A percentile compares a stretch with the other conserved stretches of the same genome.
phyloP scores from a whole-genome alignment of 371 early-diverging fungal genomes.

The Parasitella parasitica region DNA sequence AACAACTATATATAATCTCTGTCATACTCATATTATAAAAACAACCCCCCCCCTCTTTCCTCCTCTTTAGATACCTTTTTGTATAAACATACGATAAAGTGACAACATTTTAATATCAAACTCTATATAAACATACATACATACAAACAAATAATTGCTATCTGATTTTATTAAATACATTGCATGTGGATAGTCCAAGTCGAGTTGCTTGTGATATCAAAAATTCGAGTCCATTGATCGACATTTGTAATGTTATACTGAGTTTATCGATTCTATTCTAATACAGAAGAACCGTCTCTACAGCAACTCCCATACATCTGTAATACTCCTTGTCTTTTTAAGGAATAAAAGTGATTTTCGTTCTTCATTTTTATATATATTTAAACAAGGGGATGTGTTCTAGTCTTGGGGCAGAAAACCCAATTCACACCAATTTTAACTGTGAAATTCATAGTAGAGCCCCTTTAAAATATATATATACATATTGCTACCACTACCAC shows the following conservation, averaged over 20 bases:
- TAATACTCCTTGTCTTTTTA: neutral
- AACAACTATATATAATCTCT: neutral
- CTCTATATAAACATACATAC: neutral
- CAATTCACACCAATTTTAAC: neutral
- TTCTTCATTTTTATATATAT: neutral
- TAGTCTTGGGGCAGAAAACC: neutral
- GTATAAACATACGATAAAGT: neutral
- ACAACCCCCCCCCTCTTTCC: neutral
- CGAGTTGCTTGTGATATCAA: neutral
- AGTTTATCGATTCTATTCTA: neutral
- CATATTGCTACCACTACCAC: neutral
- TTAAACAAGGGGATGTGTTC: neutral
- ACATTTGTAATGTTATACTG: neutral
- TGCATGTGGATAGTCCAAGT: neutral
- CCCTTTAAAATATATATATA: neutral
- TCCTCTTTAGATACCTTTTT: neutral
- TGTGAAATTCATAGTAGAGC: neutral
- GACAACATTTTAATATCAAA: constrained; percentile 1
- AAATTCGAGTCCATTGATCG: neutral
- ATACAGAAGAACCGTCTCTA: too few species aligned
- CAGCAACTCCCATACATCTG: neutral
- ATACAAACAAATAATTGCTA: neutral
- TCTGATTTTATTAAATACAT: neutral
- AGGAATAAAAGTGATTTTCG: neutral
- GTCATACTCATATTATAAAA: neutral